Conservation (phyloP, 129 eudicot genomes). For the Chrysanthemum seticuspe region DNA sequence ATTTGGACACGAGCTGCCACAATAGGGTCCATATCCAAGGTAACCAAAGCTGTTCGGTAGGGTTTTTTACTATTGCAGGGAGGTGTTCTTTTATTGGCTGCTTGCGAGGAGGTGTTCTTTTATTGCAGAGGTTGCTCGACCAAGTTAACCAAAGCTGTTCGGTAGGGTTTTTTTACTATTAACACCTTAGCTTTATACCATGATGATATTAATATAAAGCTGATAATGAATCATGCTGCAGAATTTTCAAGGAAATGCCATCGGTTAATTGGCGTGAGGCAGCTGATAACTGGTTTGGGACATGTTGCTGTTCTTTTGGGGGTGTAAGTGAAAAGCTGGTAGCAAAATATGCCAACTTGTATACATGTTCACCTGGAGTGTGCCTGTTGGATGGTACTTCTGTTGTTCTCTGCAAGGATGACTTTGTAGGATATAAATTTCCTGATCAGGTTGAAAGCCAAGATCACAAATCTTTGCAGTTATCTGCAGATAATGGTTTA, state of each 20-base stretch:
- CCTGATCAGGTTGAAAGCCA: constrained; percentile 13
- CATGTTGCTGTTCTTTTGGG: constrained; percentile 95
- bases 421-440: constrained; percentile 51
- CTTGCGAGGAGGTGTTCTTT: constrained; percentile 57
- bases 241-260: constrained; percentile 81
- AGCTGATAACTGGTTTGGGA: constrained; percentile 98
- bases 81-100: too few species aligned
- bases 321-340: constrained; percentile 79
- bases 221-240: constrained; percentile 24
- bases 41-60: too few species aligned
- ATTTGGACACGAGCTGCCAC: too few species aligned
- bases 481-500: constrained; percentile 10
- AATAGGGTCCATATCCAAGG: too few species aligned
- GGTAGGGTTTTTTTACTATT: constrained; percentile 37
- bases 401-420: constrained; percentile 64
- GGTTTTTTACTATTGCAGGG: too few species aligned
- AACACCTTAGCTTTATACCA: neutral
- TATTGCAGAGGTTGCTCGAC: constrained; percentile 81
- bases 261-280: constrained; percentile 90
- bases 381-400: constrained; percentile 65
- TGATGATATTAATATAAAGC: neutral
- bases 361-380: constrained; percentile 50
- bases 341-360: constrained; percentile 56
- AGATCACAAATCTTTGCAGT: constrained; percentile 29
- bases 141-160: constrained; percentile 57